These are phyloP conservation scores for Rhizopogon sp. DNA, from an alignment of 768 basidiomycete genomes.

Conservation along the genomic window DNA sequence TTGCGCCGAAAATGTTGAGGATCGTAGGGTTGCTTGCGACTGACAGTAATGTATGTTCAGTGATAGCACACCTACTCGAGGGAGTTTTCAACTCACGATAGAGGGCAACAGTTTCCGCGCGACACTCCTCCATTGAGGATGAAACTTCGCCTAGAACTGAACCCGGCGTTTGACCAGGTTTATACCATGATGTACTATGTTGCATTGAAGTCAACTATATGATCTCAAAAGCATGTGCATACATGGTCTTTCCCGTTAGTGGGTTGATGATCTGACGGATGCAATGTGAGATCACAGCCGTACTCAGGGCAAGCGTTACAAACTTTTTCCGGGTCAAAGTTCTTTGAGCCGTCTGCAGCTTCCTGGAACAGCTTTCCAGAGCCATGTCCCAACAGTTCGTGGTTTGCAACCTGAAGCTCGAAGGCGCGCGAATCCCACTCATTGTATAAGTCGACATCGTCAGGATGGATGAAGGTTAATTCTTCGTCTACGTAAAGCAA, in stretches of 20 bases:
- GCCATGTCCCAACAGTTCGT: conserved; percentile 84
- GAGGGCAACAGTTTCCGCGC: conserved; percentile 84
- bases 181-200: conserved; percentile 77
- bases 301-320: conserved; percentile 3
- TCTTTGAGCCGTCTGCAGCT: conserved; percentile 66
- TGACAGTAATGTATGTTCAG: conserved; percentile 18
- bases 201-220: neutral
- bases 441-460: conserved; percentile 70
- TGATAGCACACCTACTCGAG: neutral
- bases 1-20: conserved; percentile 73
- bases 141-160: conserved; percentile 84
- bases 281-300: neutral
- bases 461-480: conserved; percentile 77
- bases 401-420: conserved; percentile 87
- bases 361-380: conserved; percentile 83
- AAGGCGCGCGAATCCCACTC: conserved; percentile 76
- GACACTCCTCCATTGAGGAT: conserved; percentile 89
- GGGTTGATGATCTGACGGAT: conserved; percentile 66
- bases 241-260: conserved; percentile 74
- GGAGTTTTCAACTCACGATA: conserved; percentile 47
- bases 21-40: conserved; percentile 75
- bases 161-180: conserved; percentile 78
- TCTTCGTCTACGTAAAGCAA: conserved; percentile 50
- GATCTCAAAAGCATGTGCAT: conserved; percentile 14
- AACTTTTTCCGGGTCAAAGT: conserved; percentile 72